Evolutionary conservation across 495 filamentous ascomycete genomes (phyloP), one percentile per base, ranked within the genome.

Genomic region (Neurospora hispaniola): DNA sequence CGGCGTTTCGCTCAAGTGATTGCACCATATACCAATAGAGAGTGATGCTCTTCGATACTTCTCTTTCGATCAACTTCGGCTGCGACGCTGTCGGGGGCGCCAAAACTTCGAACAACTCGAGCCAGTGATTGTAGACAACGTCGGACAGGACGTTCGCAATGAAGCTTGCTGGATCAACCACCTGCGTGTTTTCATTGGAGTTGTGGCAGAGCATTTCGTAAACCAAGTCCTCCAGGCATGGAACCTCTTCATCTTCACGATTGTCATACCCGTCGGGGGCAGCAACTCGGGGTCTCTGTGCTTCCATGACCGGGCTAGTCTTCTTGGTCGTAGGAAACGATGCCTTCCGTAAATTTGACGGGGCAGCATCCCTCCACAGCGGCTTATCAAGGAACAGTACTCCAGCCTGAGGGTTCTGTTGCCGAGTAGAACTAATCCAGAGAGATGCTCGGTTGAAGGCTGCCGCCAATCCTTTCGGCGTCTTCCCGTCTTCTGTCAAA

Each of bases 1-100:
- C 73, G n/a, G 76, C 72, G 43, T 82, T 84, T 40, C 76, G 73
- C 70, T 84, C 82, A 4, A 84, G 75, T 20, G 75, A 76, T n/a
- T 73, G 74, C 10, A 81, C 72, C 6, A 76, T 73, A 41, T 79
- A 75, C 77, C 74, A 75, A 70, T 78, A 81, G 20, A 80, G 71
- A 5, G 74, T 62, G 27, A 62, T 62, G 54, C 54, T 62, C 54
- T 62, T 62, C 11, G 54, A 62, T 7, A 62, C 54, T 62, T 62
- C 54, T 62, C 54, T 62, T 23, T 62, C 54, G 31, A 62, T 62
- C 23, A 62, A 35, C 27, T 62, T 62, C 3, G 54, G 54, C 54
- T 62, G 54, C 6, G 39, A 11, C 4, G 70, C 27, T 2, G 70
- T 14, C 11, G 75, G 74, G 0, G 74, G 54, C 6, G 76, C 72